A percentile compares a stretch with the other conserved stretches of the same genome.
These are phyloP conservation scores for Macrophomina pseudophaseolina DNA, from an alignment of 2,329 filamentous ascomycete species.

Conservation along the genomic window DNA sequence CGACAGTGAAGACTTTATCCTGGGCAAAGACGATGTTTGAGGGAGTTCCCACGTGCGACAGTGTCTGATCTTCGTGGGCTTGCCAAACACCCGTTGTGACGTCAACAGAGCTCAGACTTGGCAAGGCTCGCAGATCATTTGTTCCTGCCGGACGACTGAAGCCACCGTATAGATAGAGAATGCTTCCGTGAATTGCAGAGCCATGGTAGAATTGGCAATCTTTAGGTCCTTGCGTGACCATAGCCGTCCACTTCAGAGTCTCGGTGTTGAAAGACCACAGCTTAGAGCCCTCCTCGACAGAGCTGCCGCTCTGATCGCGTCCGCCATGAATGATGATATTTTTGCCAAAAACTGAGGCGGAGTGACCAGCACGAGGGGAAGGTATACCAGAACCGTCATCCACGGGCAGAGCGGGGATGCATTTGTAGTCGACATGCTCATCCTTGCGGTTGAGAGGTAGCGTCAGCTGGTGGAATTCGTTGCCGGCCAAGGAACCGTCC, in stretches of 20 bases:
- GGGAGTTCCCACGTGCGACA: conserved; percentile 36
- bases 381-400: conserved; percentile 40
- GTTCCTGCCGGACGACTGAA: conserved; percentile 31
- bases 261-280: conserved; percentile 50
- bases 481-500: conserved; percentile 45
- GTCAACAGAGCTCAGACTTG: conserved; percentile 22
- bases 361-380: conserved; percentile 43
- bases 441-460: conserved; percentile 35
- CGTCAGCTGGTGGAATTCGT: conserved; percentile 50
- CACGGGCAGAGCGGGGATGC: conserved; percentile 48
- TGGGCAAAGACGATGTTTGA: conserved; percentile 45
- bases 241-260: conserved; percentile 36
- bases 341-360: conserved; percentile 47
- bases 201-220: conserved; percentile 28
- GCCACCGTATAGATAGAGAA: conserved; percentile 38
- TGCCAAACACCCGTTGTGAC: conserved; percentile 37
- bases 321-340: conserved; percentile 50
- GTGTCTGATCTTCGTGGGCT: conserved; percentile 34
- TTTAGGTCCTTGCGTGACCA: conserved; percentile 29
- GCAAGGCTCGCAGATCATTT: conserved; percentile 23
- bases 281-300: conserved; percentile 40
- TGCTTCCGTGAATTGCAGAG: conserved; percentile 32
- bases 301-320: conserved; percentile 36
- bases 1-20: conserved; percentile 48
- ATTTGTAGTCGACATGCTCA: conserved; percentile 46